Base-by-base conservation (phyloP, 2,329 filamentous ascomycete genomes). In the Cladosporium sp. region DNA sequence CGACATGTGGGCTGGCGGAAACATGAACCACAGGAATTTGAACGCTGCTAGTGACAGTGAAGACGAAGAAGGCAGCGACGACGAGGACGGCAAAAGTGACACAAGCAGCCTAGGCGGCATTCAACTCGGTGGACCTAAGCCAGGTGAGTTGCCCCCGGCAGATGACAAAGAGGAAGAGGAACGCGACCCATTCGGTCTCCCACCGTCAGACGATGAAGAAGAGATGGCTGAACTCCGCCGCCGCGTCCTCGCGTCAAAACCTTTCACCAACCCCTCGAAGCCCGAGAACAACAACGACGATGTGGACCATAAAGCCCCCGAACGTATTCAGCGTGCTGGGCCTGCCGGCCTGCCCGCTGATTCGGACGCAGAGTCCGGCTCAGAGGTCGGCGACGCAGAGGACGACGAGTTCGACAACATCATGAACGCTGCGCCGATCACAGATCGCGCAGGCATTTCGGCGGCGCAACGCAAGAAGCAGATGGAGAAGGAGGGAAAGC, bases 191-290 rank as follows among this genome's bases (percentile, higher is more conserved):
- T 93, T 89, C 72, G 89, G 87, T 63, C 85, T 96, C 55, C 92
- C 92, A 11, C 90, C 93, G 64, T 77, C 78, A 5, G 89, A 92
- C 71, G 90, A 97, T 65, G 92, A 96, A 72, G 91, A 91, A 62
- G 89, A 93, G 75, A 98, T 98, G 93, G 93, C 92, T 40, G 93
- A 96, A 74, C 89, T 99, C 62, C 87, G 95, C 58, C 88, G 90
- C 64, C 91, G 92, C 72, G 92, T 98, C n/a, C 85, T 99, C 2
- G 91, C 90, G 7, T 97, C 94, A 7, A 97, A 94, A 75, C 88
- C 93, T 0, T 99, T 99, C 73, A 81, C 90, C 50, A 91, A 91
- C 69, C 80, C 84, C 11, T 63, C 35, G 28, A 66, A 37, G 49
- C 66, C 69, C 3, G 65, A 63, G 12, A 49, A 68, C 10, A 74